These are phyloP conservation scores for Evansstolkia leycettana DNA, from an alignment of 495 filamentous ascomycete species.

Conservation along the genomic window DNA sequence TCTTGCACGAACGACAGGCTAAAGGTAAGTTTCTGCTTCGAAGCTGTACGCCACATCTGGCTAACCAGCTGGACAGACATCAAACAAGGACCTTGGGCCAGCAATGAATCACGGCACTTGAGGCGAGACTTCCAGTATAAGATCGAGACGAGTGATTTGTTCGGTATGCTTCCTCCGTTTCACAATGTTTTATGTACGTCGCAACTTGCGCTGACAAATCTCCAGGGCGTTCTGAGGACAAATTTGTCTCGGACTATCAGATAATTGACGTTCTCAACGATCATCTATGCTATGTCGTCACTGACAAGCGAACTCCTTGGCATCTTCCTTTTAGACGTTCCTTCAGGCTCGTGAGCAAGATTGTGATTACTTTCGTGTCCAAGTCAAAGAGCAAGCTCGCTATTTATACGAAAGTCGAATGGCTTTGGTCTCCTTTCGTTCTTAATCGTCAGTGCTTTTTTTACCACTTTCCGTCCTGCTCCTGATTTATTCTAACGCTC, in stretches of 20 bases:
- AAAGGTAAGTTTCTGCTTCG: constrained; percentile 34
- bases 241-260: constrained; percentile 65
- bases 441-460: constrained; percentile 38
- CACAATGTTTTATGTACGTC: too few relatives aligned
- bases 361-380: constrained; percentile 84
- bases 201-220: too few relatives aligned
- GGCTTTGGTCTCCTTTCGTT: constrained; percentile 56
- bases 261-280: constrained; percentile 87
- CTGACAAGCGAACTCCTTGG: constrained; percentile 80
- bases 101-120: constrained; percentile 53
- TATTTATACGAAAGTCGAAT: constrained; percentile 77
- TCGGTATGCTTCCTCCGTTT: constrained; percentile 39
- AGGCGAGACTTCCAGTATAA: constrained; percentile 70
- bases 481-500: neutral
- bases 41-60: neutral
- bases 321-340: constrained; percentile 69
- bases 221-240: constrained; percentile 36
- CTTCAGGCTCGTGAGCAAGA: constrained; percentile 79
- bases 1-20: constrained; percentile 77
- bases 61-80: constrained; percentile 32
- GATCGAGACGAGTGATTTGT: constrained; percentile 51
- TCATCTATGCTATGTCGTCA: constrained; percentile 90
- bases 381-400: constrained; percentile 89
- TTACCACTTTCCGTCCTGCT: constrained; percentile 1
- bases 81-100: constrained; percentile 77